Conservation (phyloP, 2,329 filamentous ascomycete species). For the Pestalotiopsis sp. region DNA sequence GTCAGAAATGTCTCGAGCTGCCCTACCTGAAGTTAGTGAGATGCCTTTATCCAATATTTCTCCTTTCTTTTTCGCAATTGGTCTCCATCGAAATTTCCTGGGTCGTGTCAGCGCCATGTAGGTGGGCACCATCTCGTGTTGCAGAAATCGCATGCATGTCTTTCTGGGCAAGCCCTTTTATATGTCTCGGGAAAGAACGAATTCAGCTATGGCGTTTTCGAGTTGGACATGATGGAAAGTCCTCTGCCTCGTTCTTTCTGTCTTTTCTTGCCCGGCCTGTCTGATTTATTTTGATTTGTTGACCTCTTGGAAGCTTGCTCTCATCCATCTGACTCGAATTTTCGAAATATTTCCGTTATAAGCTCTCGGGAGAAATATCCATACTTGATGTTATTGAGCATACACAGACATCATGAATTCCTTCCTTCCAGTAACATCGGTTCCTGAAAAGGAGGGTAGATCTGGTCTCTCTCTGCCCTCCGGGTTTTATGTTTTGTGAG, state of each 20-base stretch:
- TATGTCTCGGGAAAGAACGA: background rate
- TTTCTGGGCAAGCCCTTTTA: background rate
- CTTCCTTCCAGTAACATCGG: conserved; percentile 8
- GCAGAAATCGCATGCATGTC: background rate
- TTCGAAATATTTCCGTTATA: background rate
- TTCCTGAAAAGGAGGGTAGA: conserved; percentile 1
- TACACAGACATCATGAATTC: background rate
- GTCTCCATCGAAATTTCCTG: background rate
- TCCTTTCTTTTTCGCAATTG: background rate
- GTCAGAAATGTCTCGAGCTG: background rate
- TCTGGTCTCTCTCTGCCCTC: conserved; percentile 12
- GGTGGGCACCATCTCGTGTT: background rate
- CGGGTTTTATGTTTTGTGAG: conserved; percentile 11
- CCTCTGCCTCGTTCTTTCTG: no score
- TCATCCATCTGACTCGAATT: no score
- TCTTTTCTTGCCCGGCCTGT: no score
- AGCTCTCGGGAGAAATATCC: background rate
- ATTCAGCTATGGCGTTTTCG: background rate
- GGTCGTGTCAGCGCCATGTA: background rate
- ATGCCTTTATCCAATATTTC: background rate
- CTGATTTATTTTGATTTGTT: no score
- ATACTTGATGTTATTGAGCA: background rate
- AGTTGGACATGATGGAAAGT: background rate
- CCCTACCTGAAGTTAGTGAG: background rate
- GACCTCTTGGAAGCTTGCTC: no score